A percentile compares a stretch with the other conserved stretches of the same genome.
phyloP scores from a whole-genome alignment of 306 rosid species.

The Pterocarpus santalinus region DNA sequence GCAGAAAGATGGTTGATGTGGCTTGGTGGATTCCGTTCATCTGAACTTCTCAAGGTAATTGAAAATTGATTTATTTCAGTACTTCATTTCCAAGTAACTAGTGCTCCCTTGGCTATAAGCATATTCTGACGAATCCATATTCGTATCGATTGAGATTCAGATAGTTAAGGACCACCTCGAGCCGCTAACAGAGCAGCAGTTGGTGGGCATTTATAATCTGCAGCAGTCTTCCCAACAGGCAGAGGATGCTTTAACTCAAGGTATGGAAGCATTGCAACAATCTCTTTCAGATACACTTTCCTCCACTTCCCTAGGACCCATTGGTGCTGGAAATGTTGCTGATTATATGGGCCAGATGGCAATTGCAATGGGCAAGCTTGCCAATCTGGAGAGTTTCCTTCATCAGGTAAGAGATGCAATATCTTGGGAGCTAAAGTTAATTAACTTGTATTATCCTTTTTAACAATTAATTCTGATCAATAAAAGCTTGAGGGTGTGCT shows the following conservation, averaged over 20 bases:
- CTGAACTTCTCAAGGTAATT: conserved; percentile 81
- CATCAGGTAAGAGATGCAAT: conserved; percentile 55
- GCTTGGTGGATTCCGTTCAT: conserved; percentile 89
- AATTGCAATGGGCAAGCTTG: conserved; percentile 80
- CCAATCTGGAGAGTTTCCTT: conserved; percentile 68
- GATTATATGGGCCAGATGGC: conserved; percentile 97
- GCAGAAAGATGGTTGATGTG: conserved; percentile 86
- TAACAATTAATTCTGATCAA: neutral
- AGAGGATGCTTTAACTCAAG: conserved; percentile 89
- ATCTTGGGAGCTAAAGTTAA: neutral
- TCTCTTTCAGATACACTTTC: conserved; percentile 74
- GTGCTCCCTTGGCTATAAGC: neutral
- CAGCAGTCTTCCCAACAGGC: conserved; percentile 75
- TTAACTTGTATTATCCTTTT: neutral
- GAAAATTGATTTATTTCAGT: neutral
- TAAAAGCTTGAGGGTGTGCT: too few relatives aligned
- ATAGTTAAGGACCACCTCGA: conserved; percentile 77
- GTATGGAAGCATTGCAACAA: conserved; percentile 80
- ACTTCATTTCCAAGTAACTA: neutral
- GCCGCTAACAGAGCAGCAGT: conserved; percentile 83
- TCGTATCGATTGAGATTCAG: conserved; percentile 52
- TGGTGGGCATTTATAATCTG: conserved; percentile 74
- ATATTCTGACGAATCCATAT: neutral
- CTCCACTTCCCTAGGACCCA: conserved; percentile 57
- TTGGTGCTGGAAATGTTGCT: conserved; percentile 68